phyloP scores from a whole-genome alignment of 2,329 filamentous ascomycete species.

The Fusarium papillatum region DNA sequence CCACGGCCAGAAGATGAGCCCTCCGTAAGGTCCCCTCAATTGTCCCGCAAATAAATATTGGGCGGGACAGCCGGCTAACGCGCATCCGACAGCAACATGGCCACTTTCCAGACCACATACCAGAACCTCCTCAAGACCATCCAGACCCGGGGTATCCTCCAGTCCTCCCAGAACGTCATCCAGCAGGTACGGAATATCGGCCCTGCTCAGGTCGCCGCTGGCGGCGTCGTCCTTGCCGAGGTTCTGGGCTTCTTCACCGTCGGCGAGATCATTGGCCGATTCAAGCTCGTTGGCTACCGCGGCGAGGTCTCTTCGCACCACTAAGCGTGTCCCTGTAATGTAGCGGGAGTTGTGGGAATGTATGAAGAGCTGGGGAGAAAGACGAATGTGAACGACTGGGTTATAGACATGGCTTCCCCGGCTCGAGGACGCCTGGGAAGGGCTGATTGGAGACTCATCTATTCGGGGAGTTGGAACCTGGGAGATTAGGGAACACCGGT shows the following conservation, averaged over 20 bases:
- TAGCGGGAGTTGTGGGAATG: constrained; percentile 25
- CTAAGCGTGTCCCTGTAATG: constrained; percentile 52
- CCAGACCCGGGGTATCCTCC: constrained; percentile 72
- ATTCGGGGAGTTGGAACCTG: constrained; percentile 36
- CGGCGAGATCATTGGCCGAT: constrained; percentile 94
- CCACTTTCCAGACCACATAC: constrained; percentile 90
- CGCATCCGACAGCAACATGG: constrained; percentile 70
- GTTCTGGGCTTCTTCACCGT: constrained; percentile 97
- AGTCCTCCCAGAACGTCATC: constrained; percentile 69
- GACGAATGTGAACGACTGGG: constrained; percentile 36
- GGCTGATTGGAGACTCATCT: constrained; percentile 41
- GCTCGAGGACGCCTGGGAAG: constrained; percentile 33
- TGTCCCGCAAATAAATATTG: constrained; percentile 18
- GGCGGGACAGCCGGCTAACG: constrained; percentile 25
- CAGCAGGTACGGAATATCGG: constrained; percentile 77
- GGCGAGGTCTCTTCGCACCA: constrained; percentile 76
- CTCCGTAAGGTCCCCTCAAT: constrained; percentile 79
- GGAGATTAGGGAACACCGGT: constrained; percentile 39
- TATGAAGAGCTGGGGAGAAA: constrained; percentile 27
- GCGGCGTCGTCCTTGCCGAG: constrained; percentile 86
- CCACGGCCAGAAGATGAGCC: constrained; percentile 90
- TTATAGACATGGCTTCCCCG: constrained; percentile 40
- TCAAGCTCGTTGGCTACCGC: constrained; percentile 96
- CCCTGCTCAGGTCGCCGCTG: constrained; percentile 77
- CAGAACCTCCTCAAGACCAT: constrained; percentile 79